These are phyloP conservation scores for Coemansia sp. DNA, from an alignment of 371 early-diverging fungal species.

Conservation along the genomic window DNA sequence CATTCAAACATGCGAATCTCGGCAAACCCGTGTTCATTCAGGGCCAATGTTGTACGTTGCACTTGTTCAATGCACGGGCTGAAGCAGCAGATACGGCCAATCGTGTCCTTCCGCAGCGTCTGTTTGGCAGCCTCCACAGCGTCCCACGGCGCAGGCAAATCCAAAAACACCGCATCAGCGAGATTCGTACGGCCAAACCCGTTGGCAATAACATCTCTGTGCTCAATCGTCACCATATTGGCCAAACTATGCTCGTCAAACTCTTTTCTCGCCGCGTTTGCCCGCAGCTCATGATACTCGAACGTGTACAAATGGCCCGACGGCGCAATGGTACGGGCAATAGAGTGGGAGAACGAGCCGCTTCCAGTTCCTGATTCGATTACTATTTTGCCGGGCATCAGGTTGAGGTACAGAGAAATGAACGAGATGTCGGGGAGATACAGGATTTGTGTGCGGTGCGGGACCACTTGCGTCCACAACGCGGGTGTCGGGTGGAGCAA, in stretches of 20 bases:
- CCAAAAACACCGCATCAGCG: conserved; percentile 91
- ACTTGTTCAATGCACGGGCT: conserved; percentile 97
- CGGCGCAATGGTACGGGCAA: conserved; percentile 84
- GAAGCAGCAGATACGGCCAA: conserved; percentile 88
- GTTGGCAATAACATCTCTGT: conserved; percentile 87
- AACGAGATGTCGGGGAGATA: conserved; percentile 92
- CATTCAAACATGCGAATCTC: conserved; percentile 56
- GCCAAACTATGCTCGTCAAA: conserved; percentile 77
- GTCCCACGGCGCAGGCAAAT: conserved; percentile 96
- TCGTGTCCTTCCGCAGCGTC: conserved; percentile 74
- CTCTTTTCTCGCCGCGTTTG: conserved; percentile 68
- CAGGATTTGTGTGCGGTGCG: conserved; percentile 95
- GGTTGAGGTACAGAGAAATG: conserved; percentile 74
- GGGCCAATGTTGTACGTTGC: conserved; percentile 69
- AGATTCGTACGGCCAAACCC: conserved; percentile 77
- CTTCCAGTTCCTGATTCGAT: conserved; percentile 96
- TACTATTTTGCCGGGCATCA: conserved; percentile 82
- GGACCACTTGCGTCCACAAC: conserved; percentile 88
- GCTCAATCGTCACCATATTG: conserved; percentile 65
- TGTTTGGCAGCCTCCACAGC: conserved; percentile 80
- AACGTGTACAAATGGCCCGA: conserved; percentile 88
- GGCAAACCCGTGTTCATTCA: conserved; percentile 70
- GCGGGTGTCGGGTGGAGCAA: conserved; percentile 93
- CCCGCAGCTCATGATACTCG: conserved; percentile 89
- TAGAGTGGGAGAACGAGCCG: conserved; percentile 94